Evolutionary conservation across 2,329 filamentous ascomycete genomes (phyloP).

Genomic region (Fusarium pilosicola): DNA sequence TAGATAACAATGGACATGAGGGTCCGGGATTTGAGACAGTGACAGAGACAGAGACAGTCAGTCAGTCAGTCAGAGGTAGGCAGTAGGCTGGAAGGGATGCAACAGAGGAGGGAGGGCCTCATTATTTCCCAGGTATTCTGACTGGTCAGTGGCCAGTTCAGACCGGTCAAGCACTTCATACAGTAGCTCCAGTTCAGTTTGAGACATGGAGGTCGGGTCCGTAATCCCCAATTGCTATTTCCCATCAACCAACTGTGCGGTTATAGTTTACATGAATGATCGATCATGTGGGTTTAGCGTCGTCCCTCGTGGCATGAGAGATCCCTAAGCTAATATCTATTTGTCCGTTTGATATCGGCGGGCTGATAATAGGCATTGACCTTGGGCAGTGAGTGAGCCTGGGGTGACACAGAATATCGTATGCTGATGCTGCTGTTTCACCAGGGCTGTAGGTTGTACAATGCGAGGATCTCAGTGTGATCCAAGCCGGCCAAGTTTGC

Average conservation of each 20-base stretch:
- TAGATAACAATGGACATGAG: not conserved
- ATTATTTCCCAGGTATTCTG: constrained; percentile 9
- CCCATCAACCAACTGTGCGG: not conserved
- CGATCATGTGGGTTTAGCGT: not conserved
- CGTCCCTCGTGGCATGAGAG: constrained; percentile 17
- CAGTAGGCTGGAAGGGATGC: constrained; percentile 2
- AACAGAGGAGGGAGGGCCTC: constrained; percentile 18
- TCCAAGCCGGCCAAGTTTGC: constrained; percentile 27
- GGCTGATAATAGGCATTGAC: not conserved
- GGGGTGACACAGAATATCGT: constrained; percentile 12
- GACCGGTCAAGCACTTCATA: constrained; percentile 22
- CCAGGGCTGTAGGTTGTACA: not conserved
- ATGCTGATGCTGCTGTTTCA: constrained; percentile 13
- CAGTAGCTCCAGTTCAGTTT: not conserved
- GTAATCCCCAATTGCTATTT: not conserved
- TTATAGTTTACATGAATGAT: not conserved
- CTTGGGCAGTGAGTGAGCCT: not conserved
- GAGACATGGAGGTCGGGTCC: not conserved
- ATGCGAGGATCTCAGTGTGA: constrained; percentile 15
- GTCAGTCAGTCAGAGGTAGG: not conserved
- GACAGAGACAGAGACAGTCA: not conserved
- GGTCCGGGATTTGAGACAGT: constrained; percentile 17
- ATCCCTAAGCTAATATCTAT: constrained; percentile 3
- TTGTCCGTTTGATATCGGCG: not conserved
- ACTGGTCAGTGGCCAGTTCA: not conserved